phyloP scores from a whole-genome alignment of 176 grass and related monocot species.

The Poa pratensis region DNA sequence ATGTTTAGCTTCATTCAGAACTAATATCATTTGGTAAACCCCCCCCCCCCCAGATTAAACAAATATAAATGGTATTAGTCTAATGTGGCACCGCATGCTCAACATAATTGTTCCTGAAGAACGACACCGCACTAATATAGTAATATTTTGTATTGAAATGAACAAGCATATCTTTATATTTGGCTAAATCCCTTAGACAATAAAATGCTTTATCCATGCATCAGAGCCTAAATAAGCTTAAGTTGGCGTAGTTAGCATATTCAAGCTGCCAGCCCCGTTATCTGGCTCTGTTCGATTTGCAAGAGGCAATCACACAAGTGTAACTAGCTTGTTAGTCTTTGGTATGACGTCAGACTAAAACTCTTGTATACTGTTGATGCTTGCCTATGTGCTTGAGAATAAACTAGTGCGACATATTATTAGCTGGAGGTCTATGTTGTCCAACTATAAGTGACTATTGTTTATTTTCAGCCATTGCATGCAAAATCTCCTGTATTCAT shows the following conservation, averaged over 20 bases:
- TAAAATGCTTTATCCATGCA: slow-evolving; percentile 1
- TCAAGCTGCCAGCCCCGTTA: neutral
- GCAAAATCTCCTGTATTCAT: slow-evolving; percentile 86
- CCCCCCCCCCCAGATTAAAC: neutral
- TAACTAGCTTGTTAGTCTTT: neutral
- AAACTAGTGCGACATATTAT: slow-evolving; percentile 7
- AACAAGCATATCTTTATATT: neutral
- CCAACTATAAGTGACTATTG: slow-evolving; percentile 29
- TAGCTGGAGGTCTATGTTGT: neutral
- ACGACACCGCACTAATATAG: neutral
- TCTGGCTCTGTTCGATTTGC: neutral
- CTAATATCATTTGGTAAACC: neutral
- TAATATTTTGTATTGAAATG: slow-evolving; percentile 4
- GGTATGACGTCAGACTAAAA: neutral
- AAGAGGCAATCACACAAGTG: neutral
- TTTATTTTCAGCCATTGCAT: slow-evolving; percentile 85
- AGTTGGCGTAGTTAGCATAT: slow-evolving; percentile 10
- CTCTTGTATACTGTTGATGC: neutral
- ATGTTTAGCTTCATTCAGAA: neutral
- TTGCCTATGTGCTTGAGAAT: slow-evolving; percentile 7
- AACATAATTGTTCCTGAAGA: neutral
- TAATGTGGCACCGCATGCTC: neutral
- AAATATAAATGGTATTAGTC: neutral
- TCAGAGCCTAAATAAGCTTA: neutral
- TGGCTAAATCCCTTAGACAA: neutral